Base-by-base conservation (phyloP, 2,329 filamentous ascomycete genomes). In the Dendrostoma leiphaemia region DNA sequence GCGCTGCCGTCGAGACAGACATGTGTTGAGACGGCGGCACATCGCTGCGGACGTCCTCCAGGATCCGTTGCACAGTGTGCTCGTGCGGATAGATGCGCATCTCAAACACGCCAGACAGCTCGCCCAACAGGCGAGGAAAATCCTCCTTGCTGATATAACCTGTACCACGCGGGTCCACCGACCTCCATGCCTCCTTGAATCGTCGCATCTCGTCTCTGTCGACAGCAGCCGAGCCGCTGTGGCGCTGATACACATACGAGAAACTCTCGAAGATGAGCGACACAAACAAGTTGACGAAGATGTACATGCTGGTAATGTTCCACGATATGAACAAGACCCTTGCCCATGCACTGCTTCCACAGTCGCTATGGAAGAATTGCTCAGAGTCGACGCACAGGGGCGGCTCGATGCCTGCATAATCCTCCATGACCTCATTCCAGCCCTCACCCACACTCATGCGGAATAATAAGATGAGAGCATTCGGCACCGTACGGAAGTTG, bases 231-330 rank as follows among this genome's bases (percentile, higher is more conserved):
- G 97, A 81, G n/a, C 91, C 91, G 65, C 90, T 96, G 57, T 93
- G 97, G 59, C 91, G 85, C 74, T 99, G 95, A 69, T 97, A 99
- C 60, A 99, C 94, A 66, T 99, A 99, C 69, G 91, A 96, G 79
- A 99, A 99, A 72, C 92, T 97, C 75, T 99, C 94, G 74, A 95
- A 99, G 63, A 99, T 99, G 69, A 99, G 85, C 46, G 94, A 99
- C 56, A 99, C 93, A 70, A 99, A 99, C 67, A 99, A 76, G 66
- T 93, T 97, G 67, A 97, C 93, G 66, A 99, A 99, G 65, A 99
- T 96, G 74, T 99, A 99, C 94, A 99, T 99, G 88, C 93, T 97
- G 71, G 99, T 82, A 64, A 99, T 93, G 75, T 99, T 99, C 94
- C 94, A 99, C 4, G 88, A 84, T 54, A 97, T 91, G 75, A 99